Conservation (phyloP, 257 asterid species). For the Rhazya stricta region DNA sequence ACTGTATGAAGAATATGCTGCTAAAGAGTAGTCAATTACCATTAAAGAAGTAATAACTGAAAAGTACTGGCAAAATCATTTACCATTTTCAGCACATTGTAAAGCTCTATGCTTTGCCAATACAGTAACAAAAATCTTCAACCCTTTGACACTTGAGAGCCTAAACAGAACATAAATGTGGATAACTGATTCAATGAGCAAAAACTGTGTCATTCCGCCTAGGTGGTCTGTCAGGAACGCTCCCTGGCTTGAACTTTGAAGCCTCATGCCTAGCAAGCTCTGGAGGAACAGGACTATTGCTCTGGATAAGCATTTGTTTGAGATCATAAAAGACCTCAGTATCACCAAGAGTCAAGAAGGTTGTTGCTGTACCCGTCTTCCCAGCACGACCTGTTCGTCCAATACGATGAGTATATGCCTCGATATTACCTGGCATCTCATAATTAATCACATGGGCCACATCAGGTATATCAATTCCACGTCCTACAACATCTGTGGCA, state of each 20-base stretch:
- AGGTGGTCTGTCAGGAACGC: constrained; percentile 27
- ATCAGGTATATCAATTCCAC: constrained; percentile 34
- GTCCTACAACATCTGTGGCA: constrained; percentile 32
- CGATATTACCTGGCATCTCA: constrained; percentile 28
- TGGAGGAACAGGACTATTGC: constrained; percentile 29
- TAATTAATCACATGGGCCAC: constrained; percentile 30
- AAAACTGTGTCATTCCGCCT: constrained; percentile 29
- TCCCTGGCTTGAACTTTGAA: constrained; percentile 30
- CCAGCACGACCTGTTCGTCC: constrained; percentile 36
- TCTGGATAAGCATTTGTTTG: constrained; percentile 30
- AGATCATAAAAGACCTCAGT: constrained; percentile 27
- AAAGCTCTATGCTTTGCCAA: not conserved
- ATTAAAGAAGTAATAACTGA: not conserved
- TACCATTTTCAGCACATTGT: not conserved
- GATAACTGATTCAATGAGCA: constrained; percentile 18
- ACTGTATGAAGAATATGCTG: not conserved
- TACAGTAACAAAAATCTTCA: not conserved
- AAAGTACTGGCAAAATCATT: not conserved
- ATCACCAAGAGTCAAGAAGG: constrained; percentile 26
- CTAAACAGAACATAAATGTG: not conserved
- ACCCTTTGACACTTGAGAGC: not conserved
- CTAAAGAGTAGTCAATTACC: not conserved
- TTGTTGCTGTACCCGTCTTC: constrained; percentile 33
- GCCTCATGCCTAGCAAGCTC: constrained; percentile 31
- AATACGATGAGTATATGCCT: constrained; percentile 30